A percentile compares a stretch with the other conserved stretches of the same genome.
These are phyloP conservation scores for Ogataea ganodermae DNA, from an alignment of 805 yeast species.

Conservation along the genomic window DNA sequence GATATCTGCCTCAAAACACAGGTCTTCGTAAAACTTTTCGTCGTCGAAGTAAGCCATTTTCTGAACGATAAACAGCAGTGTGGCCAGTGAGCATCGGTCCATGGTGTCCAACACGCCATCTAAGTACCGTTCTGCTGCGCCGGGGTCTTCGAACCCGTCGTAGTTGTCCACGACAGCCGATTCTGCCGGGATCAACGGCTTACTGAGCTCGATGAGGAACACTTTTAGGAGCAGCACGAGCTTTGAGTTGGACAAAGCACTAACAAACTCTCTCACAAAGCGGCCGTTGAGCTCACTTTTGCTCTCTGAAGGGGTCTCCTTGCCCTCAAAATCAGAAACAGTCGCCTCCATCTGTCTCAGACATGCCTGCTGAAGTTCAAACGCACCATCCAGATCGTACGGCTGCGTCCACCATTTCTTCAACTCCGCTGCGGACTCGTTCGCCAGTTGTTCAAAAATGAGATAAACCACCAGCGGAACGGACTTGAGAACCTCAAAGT, in stretches of 20 bases:
- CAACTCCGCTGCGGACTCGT: conserved; percentile 1
- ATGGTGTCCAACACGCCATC: conserved; percentile 9
- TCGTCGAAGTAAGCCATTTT: conserved; percentile 3
- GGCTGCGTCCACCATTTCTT: conserved; percentile 14
- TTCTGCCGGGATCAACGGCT: conserved; percentile 17
- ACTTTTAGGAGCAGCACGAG: conserved; percentile 16
- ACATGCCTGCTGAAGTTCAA: conserved; percentile 11
- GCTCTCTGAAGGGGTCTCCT: background rate
- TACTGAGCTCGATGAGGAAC: conserved; percentile 15
- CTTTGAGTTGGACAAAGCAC: conserved; percentile 8
- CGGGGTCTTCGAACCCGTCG: conserved; percentile 1
- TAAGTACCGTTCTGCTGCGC: conserved; percentile 1
- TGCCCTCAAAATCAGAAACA: background rate
- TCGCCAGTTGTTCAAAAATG: conserved; percentile 10
- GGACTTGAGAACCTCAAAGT: conserved; percentile 8
- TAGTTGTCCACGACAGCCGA: conserved; percentile 16
- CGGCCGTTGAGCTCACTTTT: background rate
- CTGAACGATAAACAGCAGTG: conserved; percentile 10
- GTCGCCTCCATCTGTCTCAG: background rate
- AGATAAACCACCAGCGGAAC: conserved; percentile 54
- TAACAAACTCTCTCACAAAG: conserved; percentile 6
- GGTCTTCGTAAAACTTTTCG: conserved; percentile 7
- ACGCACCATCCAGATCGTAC: conserved; percentile 15
- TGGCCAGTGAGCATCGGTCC: conserved; percentile 19
- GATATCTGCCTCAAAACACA: conserved; percentile 13